These are phyloP conservation scores for Zangia roseola DNA, from an alignment of 768 basidiomycete genomes.

Conservation along the genomic window DNA sequence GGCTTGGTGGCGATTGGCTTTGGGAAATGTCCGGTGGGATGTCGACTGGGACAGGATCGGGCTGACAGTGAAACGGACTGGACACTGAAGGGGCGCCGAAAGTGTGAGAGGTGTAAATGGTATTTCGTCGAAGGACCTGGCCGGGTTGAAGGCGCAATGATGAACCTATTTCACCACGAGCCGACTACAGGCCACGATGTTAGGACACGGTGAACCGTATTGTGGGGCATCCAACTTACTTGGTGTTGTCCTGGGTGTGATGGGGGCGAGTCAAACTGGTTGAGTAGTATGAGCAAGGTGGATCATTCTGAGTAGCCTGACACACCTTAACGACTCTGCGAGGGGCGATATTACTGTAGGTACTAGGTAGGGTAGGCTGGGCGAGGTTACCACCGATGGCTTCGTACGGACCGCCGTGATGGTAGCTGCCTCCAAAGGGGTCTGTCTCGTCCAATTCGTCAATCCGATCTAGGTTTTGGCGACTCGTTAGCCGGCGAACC, in stretches of 20 bases:
- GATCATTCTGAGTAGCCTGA: slow-evolving; percentile 2
- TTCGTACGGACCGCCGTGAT: slow-evolving; percentile 78
- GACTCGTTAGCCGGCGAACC: slow-evolving; percentile 25
- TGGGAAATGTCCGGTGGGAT: slow-evolving; percentile 10
- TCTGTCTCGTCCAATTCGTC: slow-evolving; percentile 79
- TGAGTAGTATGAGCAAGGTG: slow-evolving; percentile 5
- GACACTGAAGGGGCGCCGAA: slow-evolving; percentile 1
- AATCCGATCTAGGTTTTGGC: slow-evolving; percentile 56
- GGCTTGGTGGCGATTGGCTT: slow-evolving; percentile 13
- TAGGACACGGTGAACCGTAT: slow-evolving; percentile 3
- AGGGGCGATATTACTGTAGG: not conserved
- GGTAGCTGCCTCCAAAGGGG: slow-evolving; percentile 60
- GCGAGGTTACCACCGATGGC: slow-evolving; percentile 39
- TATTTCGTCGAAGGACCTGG: slow-evolving; percentile 49
- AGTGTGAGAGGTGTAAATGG: slow-evolving; percentile 11
- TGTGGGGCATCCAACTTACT: slow-evolving; percentile 15
- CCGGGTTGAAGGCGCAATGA: slow-evolving; percentile 54
- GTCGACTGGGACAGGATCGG: not conserved
- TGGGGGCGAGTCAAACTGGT: slow-evolving; percentile 16
- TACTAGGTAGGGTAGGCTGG: slow-evolving; percentile 9
- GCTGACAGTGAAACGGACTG: slow-evolving; percentile 6
- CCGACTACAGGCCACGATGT: slow-evolving; percentile 10
- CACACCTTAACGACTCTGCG: slow-evolving; percentile 21
- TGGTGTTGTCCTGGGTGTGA: slow-evolving; percentile 9
- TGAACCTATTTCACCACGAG: slow-evolving; percentile 29